phyloP scores from a whole-genome alignment of 768 basidiomycete species.

The Rhodotorula sphaerocarpa region DNA sequence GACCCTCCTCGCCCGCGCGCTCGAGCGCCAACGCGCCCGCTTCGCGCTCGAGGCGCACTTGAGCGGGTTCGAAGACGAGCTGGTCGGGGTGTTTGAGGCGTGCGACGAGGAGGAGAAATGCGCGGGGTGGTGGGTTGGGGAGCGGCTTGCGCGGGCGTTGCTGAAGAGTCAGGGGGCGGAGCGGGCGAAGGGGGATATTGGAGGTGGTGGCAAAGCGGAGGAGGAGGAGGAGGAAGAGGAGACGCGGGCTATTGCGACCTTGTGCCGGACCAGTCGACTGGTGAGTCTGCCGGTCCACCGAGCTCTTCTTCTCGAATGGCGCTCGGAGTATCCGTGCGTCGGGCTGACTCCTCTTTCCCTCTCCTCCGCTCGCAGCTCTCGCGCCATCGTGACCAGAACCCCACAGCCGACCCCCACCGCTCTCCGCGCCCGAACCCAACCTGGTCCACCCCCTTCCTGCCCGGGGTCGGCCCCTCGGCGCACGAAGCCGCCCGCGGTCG shows the following conservation, averaged over 20 bases:
- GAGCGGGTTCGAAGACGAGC: conserved; percentile 17
- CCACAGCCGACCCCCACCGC: too few relatives aligned
- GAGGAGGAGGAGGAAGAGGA: not conserved
- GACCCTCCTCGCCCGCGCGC: not conserved
- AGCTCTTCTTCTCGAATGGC: too few relatives aligned
- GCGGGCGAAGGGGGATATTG: not conserved
- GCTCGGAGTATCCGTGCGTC: too few relatives aligned
- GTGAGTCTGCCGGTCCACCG: too few relatives aligned
- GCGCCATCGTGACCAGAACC: too few relatives aligned
- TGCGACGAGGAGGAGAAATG: not conserved
- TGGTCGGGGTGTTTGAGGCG: conserved; percentile 2
- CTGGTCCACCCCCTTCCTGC: conserved; percentile 18
- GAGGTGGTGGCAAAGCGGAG: not conserved
- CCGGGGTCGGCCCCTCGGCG: not conserved
- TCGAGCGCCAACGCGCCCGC: not conserved
- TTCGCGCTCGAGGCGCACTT: conserved; percentile 18
- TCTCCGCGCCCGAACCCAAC: not conserved
- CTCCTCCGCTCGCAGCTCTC: too few relatives aligned
- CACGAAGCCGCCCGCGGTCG: not conserved
- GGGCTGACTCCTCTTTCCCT: too few relatives aligned
- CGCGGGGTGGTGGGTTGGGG: conserved; percentile 23
- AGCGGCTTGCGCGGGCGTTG: not conserved
- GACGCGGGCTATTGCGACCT: not conserved
- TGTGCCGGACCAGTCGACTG: not conserved
- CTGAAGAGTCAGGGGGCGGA: not conserved